phyloP scores from a whole-genome alignment of 352 stramenopile genomes.

The Thraustotheca clavata region DNA sequence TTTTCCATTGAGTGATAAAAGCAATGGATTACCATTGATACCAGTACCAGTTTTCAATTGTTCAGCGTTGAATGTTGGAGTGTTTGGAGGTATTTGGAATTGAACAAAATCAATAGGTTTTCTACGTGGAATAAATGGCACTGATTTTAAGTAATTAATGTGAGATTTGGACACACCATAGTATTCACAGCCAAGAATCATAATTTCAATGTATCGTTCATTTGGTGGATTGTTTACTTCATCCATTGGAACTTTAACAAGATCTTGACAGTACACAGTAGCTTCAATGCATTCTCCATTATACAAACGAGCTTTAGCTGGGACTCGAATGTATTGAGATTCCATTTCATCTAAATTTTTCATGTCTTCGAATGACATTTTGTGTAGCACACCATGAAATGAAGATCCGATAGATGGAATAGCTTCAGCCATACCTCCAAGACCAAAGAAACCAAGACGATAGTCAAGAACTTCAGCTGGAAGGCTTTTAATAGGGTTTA shows the following conservation, averaged over 20 bases:
- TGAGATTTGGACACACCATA: conserved; percentile 18
- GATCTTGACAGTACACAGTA: conserved; percentile 22
- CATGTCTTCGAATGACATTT: conserved; percentile 19
- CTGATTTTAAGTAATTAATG: conserved; percentile 22
- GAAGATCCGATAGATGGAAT: conserved; percentile 16
- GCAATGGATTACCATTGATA: not conserved
- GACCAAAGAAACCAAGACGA: conserved; percentile 15
- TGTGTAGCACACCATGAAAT: conserved; percentile 24
- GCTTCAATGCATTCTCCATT: conserved; percentile 20
- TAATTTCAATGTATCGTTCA: conserved; percentile 23
- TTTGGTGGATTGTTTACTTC: conserved; percentile 18
- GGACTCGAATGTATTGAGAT: conserved; percentile 11
- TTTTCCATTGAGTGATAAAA: conserved; percentile 22
- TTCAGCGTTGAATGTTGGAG: not conserved
- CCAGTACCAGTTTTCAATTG: conserved; percentile 21
- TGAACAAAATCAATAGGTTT: not conserved
- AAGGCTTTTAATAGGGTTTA: conserved; percentile 15
- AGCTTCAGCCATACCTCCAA: conserved; percentile 22
- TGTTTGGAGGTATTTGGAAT: not conserved
- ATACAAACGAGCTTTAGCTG: conserved; percentile 19
- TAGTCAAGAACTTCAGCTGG: conserved; percentile 23
- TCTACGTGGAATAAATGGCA: conserved; percentile 12
- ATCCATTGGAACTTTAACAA: not conserved
- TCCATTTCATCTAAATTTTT: conserved; percentile 19
- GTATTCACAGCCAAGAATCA: conserved; percentile 21